A percentile compares a stretch with the other conserved stretches of the same genome.
Evolutionary conservation across 2,329 filamentous ascomycete species (phyloP).

Genomic region (Fusarium anthophilum): DNA sequence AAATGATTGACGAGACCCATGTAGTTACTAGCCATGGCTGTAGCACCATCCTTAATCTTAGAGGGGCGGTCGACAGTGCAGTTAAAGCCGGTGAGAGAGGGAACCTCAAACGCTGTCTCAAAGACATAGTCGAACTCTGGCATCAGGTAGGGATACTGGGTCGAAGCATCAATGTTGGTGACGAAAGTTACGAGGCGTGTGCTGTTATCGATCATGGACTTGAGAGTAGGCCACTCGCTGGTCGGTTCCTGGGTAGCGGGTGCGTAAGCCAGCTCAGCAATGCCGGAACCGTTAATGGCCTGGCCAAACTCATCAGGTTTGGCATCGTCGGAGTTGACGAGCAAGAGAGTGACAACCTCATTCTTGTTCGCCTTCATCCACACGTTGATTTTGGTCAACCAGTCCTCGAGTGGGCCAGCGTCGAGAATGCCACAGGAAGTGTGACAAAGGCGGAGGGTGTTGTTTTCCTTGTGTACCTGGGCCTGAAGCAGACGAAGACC

Average conservation of each 20-base stretch:
- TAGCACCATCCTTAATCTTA: conserved; percentile 55
- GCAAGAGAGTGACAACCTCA: conserved; percentile 78
- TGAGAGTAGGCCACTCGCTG: conserved; percentile 75
- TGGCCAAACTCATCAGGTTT: conserved; percentile 63
- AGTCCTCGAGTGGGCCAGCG: conserved; percentile 70
- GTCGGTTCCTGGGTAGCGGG: conserved; percentile 57
- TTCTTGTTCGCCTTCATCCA: conserved; percentile 77
- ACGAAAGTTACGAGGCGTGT: conserved; percentile 76
- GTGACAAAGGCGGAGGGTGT: conserved; percentile 75
- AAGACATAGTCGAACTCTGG: conserved; percentile 74
- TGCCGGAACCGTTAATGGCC: conserved; percentile 65
- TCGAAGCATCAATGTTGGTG: conserved; percentile 59
- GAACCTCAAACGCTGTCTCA: conserved; percentile 76
- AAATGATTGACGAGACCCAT: conserved; percentile 86
- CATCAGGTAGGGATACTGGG: conserved; percentile 65
- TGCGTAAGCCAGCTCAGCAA: conserved; percentile 69
- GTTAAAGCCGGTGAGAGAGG: conserved; percentile 71
- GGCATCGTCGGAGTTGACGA: conserved; percentile 75
- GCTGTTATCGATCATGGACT: conserved; percentile 70
- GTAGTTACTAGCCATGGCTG: conserved; percentile 66
- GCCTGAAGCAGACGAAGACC: conserved; percentile 77
- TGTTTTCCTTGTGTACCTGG: conserved; percentile 72
- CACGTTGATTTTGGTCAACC: conserved; percentile 69
- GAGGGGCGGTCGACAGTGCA: conserved; percentile 76
- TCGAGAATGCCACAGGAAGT: conserved; percentile 73